phyloP scores from a whole-genome alignment of 352 stramenopile genomes.

The Globisporangium irregulare region DNA sequence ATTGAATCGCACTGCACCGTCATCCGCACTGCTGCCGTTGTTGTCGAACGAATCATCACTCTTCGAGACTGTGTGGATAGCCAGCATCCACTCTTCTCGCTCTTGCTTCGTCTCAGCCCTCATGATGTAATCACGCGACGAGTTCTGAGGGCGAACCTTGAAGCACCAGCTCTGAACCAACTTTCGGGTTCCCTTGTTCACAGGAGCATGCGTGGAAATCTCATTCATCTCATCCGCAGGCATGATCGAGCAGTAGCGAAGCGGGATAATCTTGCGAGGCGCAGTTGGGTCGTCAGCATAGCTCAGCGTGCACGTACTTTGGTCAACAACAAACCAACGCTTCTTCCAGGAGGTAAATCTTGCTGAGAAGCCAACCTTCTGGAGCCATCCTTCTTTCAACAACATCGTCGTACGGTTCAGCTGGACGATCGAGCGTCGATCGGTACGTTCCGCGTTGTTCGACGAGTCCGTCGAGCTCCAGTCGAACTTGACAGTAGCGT shows the following conservation, averaged over 20 bases:
- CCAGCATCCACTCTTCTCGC: constrained; percentile 88
- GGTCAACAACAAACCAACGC: constrained; percentile 79
- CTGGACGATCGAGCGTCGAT: constrained; percentile 54
- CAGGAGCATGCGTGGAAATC: constrained; percentile 79
- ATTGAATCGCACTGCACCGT: constrained; percentile 12
- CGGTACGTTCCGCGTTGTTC: constrained; percentile 29
- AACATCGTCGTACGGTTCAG: constrained; percentile 54
- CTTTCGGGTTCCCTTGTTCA: constrained; percentile 82
- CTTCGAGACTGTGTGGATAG: constrained; percentile 76
- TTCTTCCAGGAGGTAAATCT: constrained; percentile 69
- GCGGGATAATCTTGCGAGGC: constrained; percentile 68
- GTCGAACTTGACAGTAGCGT: constrained; percentile 69
- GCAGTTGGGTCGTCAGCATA: constrained; percentile 68
- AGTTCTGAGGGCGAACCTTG: constrained; percentile 75
- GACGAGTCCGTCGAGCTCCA: constrained; percentile 38
- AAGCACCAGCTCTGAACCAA: constrained; percentile 84
- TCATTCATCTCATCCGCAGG: constrained; percentile 85
- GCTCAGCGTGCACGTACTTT: constrained; percentile 74
- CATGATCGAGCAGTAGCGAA: constrained; percentile 66
- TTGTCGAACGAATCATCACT: constrained; percentile 41
- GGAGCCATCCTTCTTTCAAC: constrained; percentile 79
- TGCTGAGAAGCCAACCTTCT: constrained; percentile 76
- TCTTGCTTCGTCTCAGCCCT: constrained; percentile 85
- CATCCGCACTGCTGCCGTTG: constrained; percentile 30
- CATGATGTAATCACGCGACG: constrained; percentile 82